These are phyloP conservation scores for Dacryopinax primogenitus DNA, from an alignment of 768 basidiomycete species.

Conservation along the genomic window DNA sequence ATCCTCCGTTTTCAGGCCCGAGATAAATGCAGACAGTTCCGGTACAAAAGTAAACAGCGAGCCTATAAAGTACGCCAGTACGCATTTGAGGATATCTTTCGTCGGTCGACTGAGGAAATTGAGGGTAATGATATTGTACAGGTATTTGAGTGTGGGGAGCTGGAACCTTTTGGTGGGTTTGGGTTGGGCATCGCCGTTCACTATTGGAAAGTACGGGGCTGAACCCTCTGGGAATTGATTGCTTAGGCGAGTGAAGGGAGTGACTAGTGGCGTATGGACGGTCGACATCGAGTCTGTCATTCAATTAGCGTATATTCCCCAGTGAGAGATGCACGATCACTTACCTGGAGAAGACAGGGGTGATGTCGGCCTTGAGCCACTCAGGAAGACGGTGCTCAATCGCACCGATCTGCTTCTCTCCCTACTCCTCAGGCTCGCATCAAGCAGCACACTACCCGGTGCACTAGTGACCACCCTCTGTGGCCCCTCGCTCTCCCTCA, in stretches of 20 bases:
- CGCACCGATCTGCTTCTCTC: not conserved
- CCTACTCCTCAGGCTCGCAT: not conserved
- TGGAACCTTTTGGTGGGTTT: constrained; percentile 28
- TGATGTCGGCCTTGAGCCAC: not conserved
- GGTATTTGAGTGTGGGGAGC: constrained; percentile 28
- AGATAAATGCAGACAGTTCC: constrained; percentile 53
- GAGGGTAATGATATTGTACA: not conserved
- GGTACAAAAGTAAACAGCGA: constrained; percentile 89
- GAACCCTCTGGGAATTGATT: not conserved
- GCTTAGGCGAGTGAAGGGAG: not conserved
- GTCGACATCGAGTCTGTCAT: not conserved
- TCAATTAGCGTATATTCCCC: not conserved
- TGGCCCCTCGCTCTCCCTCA: constrained; percentile 46
- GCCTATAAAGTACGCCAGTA: constrained; percentile 76
- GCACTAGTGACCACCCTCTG: constrained; percentile 12
- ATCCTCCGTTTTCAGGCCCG: constrained; percentile 43
- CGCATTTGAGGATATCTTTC: constrained; percentile 68
- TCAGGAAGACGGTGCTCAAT: not conserved
- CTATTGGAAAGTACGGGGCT: not conserved
- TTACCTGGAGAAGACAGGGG: not conserved
- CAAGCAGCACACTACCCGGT: not conserved
- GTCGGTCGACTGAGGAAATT: not conserved
- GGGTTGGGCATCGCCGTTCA: not conserved
- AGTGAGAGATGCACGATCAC: not conserved
- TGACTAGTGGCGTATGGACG: not conserved